Percentiles rank a stretch among this genome's conserved stretches.
phyloP scores from a whole-genome alignment of 495 filamentous ascomycete genomes.

The Evernia prunastri region DNA sequence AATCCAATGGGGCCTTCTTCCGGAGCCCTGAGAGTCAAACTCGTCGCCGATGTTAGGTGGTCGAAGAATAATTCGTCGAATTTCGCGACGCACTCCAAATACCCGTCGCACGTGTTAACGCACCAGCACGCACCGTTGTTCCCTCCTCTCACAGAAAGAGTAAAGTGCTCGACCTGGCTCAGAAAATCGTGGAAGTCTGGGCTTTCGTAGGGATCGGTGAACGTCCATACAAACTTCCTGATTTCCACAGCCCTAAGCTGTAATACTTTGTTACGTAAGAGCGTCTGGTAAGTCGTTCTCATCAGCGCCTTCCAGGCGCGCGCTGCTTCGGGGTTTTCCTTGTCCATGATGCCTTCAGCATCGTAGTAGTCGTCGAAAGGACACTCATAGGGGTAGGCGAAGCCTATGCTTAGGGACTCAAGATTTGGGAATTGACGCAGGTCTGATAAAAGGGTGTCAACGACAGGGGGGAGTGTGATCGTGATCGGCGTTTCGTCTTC shows the following conservation, averaged over 20 bases:
- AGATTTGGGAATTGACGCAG: background rate
- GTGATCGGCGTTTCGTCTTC: background rate
- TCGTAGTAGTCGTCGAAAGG: background rate
- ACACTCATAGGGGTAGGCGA: background rate
- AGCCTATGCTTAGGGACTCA: slow-evolving; percentile 5
- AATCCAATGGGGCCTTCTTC: slow-evolving; percentile 2
- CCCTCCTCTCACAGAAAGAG: background rate
- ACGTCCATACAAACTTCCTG: background rate
- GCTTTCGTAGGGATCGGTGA: background rate
- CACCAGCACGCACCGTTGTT: background rate
- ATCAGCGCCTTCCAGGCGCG: background rate
- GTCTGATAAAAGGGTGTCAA: background rate
- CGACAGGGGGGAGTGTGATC: background rate
- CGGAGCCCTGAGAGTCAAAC: background rate
- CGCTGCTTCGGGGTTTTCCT: background rate
- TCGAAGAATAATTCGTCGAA: background rate
- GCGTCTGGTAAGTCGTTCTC: background rate
- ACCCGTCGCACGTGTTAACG: background rate
- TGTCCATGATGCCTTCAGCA: background rate
- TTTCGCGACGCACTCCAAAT: background rate
- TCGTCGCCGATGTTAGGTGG: background rate
- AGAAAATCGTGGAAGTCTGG: background rate
- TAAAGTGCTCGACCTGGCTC: background rate
- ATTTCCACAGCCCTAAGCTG: background rate
- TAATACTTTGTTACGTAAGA: background rate